phyloP scores from a whole-genome alignment of 768 basidiomycete species.

The Solioccasus polychromus region DNA sequence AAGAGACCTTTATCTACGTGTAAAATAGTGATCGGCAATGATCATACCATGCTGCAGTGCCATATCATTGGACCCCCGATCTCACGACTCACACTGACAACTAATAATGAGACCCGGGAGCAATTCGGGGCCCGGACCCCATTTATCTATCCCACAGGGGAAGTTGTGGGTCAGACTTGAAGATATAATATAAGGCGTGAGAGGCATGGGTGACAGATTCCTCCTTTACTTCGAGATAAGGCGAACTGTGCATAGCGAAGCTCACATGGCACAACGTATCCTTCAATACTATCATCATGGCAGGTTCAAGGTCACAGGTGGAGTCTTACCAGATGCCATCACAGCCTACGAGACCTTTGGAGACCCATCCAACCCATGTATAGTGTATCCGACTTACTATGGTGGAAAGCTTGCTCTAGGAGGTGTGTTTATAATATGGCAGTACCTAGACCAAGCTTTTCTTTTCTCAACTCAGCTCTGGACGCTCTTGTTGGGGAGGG shows the following conservation, averaged over 20 bases:
- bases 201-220: not conserved
- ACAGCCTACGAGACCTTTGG: conserved; percentile 60
- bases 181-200: too few relatives aligned
- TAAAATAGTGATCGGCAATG: conserved; percentile 1
- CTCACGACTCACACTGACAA: too few relatives aligned
- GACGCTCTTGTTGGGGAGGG: conserved; percentile 46
- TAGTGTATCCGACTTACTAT: conserved; percentile 55
- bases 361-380: conserved; percentile 47
- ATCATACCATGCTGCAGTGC: too few relatives aligned
- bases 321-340: conserved; percentile 51
- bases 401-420: conserved; percentile 45
- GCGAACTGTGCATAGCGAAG: not conserved
- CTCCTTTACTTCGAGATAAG: not conserved
- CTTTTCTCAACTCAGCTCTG: conserved; percentile 35
- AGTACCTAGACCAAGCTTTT: too few relatives aligned
- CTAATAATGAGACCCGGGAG: too few relatives aligned
- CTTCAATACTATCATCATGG: conserved; percentile 54
- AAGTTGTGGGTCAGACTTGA: too few relatives aligned
- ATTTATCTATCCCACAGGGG: too few relatives aligned
- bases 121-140: not conserved
- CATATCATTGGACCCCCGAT: too few relatives aligned
- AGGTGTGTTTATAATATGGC: conserved; percentile 38
- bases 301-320: conserved; percentile 49
- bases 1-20: too few relatives aligned
- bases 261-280: conserved; percentile 15